These are phyloP conservation scores for Agrocybe chaxingu DNA, from an alignment of 768 basidiomycete genomes.

Conservation along the genomic window DNA sequence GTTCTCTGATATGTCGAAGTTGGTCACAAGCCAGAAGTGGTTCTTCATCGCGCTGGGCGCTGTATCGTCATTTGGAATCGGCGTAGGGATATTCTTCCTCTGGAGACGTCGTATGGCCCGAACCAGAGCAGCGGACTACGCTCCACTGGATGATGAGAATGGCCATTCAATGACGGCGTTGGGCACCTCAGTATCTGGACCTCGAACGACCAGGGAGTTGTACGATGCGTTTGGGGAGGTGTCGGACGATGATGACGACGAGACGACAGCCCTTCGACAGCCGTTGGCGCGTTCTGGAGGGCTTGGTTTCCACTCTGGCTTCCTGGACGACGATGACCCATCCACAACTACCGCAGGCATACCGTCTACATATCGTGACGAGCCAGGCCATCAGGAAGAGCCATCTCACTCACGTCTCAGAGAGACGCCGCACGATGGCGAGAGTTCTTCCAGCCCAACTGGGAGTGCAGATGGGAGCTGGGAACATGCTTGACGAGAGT, in stretches of 20 bases:
- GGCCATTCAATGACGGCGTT: conserved; percentile 79
- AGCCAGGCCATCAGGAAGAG: conserved; percentile 37
- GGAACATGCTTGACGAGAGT: conserved; percentile 57
- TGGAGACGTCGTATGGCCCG: conserved; percentile 59
- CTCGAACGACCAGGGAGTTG: conserved; percentile 75
- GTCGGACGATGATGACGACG: conserved; percentile 76
- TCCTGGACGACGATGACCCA: conserved; percentile 76
- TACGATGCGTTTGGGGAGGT: conserved; percentile 96
- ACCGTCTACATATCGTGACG: conserved; percentile 50
- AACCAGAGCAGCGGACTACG: conserved; percentile 45
- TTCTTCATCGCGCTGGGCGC: conserved; percentile 83
- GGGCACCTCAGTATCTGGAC: conserved; percentile 33
- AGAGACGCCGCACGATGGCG: conserved; percentile 11
- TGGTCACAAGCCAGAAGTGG: conserved; percentile 81
- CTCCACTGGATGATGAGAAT: conserved; percentile 57
- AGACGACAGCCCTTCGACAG: conserved; percentile 60
- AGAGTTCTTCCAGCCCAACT: conserved; percentile 29
- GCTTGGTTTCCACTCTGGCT: conserved; percentile 71
- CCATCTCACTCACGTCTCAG: conserved; percentile 2
- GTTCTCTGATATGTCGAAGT: conserved; percentile 75
- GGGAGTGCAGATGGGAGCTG: conserved; percentile 68
- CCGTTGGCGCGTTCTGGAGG: conserved; percentile 29
- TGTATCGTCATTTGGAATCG: conserved; percentile 71
- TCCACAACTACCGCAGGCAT: conserved; percentile 26
- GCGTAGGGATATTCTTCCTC: conserved; percentile 66